Base-by-base conservation (phyloP, 2,329 filamentous ascomycete species). In the Aspergillus pseudotamarii region DNA sequence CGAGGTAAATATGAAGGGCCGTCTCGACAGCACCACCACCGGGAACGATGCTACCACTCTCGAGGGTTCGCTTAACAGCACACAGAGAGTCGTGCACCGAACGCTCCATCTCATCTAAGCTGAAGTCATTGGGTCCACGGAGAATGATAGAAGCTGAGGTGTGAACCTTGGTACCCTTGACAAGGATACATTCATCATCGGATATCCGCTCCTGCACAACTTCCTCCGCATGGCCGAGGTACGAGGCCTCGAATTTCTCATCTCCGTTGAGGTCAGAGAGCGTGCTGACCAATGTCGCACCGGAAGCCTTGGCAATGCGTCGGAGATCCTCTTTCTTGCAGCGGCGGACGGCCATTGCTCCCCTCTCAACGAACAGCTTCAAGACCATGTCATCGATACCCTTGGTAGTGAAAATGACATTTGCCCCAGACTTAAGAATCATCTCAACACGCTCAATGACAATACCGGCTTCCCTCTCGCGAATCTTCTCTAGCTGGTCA, bases 261-360 rank as follows among this genome's bases (percentile, higher is more conserved):
- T 99, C 95, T 63, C 95, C 95, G 76, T 99, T 98, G 68, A 99
- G 84, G 78, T 99, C 96, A 5, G 95, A 98, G 55, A 99, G 85
- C 9, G 93, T 94, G 84, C 91, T 94, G 70, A 99, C 88, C 62
- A 99, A 85, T 21, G 94, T 97, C 23, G 94, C 95, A 62, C 95
- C 95, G 8, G 95, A 97, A 6, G 95, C 95, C 83, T 91, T 96
- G 64, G 95, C 95, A 81, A 99, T 98, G 72, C 95, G 89, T 77
- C 95, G 87, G 65, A 99, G 84, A 75, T 99, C 95, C 82, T 99
- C 95, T 87, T 99, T 99, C 86, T 98, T 99, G 82, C 94, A 98
- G 76, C 95, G 87, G 75, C 95, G 88, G 57, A 99, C 93, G 59
- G 91, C 95, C 91, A 99, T 98, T 63, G 93, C 94, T 64, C 94